These are phyloP conservation scores for Silene coronaria DNA, from an alignment of 179 eudicot genomes.

Conservation along the genomic window DNA sequence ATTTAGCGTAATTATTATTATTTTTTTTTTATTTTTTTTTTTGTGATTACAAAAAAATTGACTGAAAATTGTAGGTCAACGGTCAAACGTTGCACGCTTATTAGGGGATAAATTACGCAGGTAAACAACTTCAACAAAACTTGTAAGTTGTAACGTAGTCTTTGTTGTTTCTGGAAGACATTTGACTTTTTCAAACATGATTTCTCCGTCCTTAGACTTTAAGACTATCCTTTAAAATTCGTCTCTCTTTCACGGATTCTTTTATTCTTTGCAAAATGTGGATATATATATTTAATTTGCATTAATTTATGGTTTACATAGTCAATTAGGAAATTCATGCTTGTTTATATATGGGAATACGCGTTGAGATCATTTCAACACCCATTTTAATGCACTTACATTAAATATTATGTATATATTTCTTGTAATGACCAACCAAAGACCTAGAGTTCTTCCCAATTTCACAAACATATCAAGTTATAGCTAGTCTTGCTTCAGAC, in stretches of 20 bases:
- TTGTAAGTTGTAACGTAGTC: background rate
- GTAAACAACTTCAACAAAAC: constrained; percentile 28
- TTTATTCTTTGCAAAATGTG: background rate
- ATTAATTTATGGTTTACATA: too few species aligned
- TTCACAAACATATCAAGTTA: too few species aligned
- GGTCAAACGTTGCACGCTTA: constrained; percentile 19
- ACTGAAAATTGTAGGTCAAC: background rate
- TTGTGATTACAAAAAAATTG: too few species aligned
- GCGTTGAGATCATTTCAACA: constrained; percentile 5
- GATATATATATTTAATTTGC: background rate
- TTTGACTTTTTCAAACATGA: constrained; percentile 18
- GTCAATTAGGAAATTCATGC: background rate
- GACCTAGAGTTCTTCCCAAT: too few species aligned
- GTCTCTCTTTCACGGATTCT: background rate
- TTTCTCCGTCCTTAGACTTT: constrained; percentile 1
- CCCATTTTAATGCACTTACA: too few species aligned
- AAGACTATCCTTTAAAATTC: background rate
- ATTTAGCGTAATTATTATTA: too few species aligned
- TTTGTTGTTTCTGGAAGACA: constrained; percentile 19
- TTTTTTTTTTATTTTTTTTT: too few species aligned
- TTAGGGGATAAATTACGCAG: background rate
- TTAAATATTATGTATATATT: too few species aligned
- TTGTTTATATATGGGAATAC: background rate
- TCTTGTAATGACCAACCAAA: too few species aligned
- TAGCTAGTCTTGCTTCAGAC: too few species aligned